A percentile compares a stretch with the other conserved stretches of the same genome.
Evolutionary conservation across 768 basidiomycete genomes (phyloP).

Genomic region (Mycena amicta): DNA sequence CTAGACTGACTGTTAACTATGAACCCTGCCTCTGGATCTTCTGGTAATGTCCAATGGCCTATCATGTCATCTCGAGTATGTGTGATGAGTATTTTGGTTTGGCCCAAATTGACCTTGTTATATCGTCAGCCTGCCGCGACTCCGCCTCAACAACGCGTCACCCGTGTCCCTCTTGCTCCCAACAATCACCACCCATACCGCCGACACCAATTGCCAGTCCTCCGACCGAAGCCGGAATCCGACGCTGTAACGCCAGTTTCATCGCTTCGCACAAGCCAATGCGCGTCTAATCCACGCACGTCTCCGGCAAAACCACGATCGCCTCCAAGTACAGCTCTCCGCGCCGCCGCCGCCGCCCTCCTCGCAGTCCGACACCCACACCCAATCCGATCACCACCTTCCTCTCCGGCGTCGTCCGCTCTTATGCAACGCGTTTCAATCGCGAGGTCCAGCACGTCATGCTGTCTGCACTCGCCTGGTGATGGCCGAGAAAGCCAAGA

Average conservation of each 20-base stretch:
- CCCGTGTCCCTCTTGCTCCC: conserved; percentile 9
- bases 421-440: conserved; percentile 32
- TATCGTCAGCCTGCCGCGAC: neutral
- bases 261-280: conserved; percentile 12
- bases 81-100: too few relatives aligned
- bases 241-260: neutral
- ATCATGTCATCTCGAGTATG: too few relatives aligned
- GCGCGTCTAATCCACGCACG: conserved; percentile 18
- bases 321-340: conserved; percentile 20
- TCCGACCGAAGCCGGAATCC: neutral
- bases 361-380: conserved; percentile 1
- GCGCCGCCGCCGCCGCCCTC: neutral
- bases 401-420: conserved; percentile 34
- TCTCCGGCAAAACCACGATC: conserved; percentile 17
- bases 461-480: conserved; percentile 32
- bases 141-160: neutral
- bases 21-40: too few relatives aligned
- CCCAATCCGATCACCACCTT: conserved; percentile 16
- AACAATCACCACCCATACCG: conserved; percentile 2
- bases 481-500: conserved; percentile 33
- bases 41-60: too few relatives aligned
- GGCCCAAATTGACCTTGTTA: neutral
- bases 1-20: too few relatives aligned
- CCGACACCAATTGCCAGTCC: conserved; percentile 3
- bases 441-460: conserved; percentile 33